These are phyloP conservation scores for Lagerstroemia speciosa DNA, from an alignment of 345 rosid genomes.

Conservation along the genomic window DNA sequence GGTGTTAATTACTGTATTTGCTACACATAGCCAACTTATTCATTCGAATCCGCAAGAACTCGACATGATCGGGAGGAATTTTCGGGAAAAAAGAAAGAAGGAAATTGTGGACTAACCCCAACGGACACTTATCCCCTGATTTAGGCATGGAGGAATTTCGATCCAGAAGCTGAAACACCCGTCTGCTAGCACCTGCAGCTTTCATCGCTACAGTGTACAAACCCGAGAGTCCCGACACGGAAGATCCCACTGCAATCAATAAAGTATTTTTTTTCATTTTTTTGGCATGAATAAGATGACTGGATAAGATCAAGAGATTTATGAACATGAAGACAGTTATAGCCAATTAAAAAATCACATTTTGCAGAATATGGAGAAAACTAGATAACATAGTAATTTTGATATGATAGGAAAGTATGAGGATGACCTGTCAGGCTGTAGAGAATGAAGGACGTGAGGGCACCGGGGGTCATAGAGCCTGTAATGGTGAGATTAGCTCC, in stretches of 20 bases:
- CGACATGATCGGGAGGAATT: not conserved
- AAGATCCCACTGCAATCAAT: conserved; percentile 64
- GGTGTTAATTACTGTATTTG: not conserved
- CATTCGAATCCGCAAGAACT: not conserved
- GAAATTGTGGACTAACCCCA: conserved; percentile 40
- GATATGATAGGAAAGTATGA: too few species aligned
- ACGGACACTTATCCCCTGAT: conserved; percentile 70
- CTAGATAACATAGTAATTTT: not conserved
- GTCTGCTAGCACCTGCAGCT: conserved; percentile 94
- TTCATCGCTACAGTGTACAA: conserved; percentile 84
- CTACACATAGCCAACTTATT: not conserved
- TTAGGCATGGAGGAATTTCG: conserved; percentile 70
- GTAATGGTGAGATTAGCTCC: conserved; percentile 81
- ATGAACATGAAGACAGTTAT: not conserved
- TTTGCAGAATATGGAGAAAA: not conserved
- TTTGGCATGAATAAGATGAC: not conserved
- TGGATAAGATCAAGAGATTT: not conserved
- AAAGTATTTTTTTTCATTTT: not conserved
- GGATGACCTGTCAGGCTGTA: conserved; percentile 82
- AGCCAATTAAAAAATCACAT: not conserved
- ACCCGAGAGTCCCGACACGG: conserved; percentile 73
- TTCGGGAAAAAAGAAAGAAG: not conserved
- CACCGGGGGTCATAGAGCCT: conserved; percentile 75
- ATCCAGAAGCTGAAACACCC: conserved; percentile 86
- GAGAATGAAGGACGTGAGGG: conserved; percentile 93